phyloP scores from a whole-genome alignment of 352 stramenopile species.

The Pythium oligandrum region DNA sequence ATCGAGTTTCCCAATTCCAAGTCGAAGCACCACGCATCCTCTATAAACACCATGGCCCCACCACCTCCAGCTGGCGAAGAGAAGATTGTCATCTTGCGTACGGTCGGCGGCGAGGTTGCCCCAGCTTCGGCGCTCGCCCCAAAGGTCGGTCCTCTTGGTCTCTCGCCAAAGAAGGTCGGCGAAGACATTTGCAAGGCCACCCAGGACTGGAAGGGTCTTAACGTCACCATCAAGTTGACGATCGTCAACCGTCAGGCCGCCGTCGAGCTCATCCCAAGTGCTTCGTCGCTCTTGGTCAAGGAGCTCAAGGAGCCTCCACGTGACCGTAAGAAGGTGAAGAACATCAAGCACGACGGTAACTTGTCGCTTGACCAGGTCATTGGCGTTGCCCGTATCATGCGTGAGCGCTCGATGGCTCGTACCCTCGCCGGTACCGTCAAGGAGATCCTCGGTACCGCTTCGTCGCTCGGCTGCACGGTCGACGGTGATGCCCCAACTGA shows the following conservation, averaged over 20 bases:
- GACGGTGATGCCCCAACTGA: slow-evolving; percentile 97
- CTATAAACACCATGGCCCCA: slow-evolving; percentile 90
- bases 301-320: slow-evolving; percentile 98
- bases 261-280: slow-evolving; percentile 96
- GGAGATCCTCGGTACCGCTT: slow-evolving; percentile 98
- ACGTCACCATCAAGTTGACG: slow-evolving; percentile 99
- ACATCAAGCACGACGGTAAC: slow-evolving; percentile 99
- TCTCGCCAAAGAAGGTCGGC: slow-evolving; percentile 99
- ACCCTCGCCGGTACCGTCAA: slow-evolving; percentile 97
- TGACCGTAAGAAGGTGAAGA: slow-evolving; percentile 99
- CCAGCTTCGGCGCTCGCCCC: slow-evolving; percentile 97
- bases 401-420: slow-evolving; percentile 96
- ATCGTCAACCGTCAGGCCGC: slow-evolving; percentile 99
- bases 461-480: slow-evolving; percentile 99
- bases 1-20: slow-evolving; percentile 18
- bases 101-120: slow-evolving; percentile 98
- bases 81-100: slow-evolving; percentile 96
- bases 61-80: slow-evolving; percentile 81
- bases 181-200: slow-evolving; percentile 99
- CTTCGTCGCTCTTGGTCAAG: slow-evolving; percentile 99
- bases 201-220: slow-evolving; percentile 99
- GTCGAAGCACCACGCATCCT: slow-evolving; percentile 57
- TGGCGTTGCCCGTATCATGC: slow-evolving; percentile 97
- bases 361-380: slow-evolving; percentile 99
- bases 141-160: slow-evolving; percentile 99